Evolutionary conservation across 352 stramenopile genomes (phyloP).

Genomic region (Phytophthora fragariaefolia): DNA sequence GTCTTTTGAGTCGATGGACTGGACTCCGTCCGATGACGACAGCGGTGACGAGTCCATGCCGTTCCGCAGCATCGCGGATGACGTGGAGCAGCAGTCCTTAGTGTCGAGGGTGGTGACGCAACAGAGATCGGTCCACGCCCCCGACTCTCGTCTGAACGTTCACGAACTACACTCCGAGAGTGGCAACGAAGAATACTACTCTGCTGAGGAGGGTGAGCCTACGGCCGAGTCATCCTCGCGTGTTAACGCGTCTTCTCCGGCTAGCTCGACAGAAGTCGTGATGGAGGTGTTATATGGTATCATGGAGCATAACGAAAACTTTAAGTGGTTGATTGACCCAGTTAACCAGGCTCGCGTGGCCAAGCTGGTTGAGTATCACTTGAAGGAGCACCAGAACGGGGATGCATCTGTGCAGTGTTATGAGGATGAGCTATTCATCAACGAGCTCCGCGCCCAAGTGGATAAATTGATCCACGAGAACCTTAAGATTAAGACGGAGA

Average conservation of each 20-base stretch:
- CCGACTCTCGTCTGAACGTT: constrained; percentile 14
- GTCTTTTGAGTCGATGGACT: constrained; percentile 59
- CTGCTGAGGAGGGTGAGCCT: constrained; percentile 36
- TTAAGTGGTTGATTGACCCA: constrained; percentile 62
- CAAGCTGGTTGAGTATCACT: constrained; percentile 57
- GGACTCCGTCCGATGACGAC: constrained; percentile 50
- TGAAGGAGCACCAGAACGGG: constrained; percentile 39
- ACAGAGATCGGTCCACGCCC: constrained; percentile 2
- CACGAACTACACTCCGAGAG: constrained; percentile 29
- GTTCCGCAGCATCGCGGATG: constrained; percentile 42
- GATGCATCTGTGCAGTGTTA: constrained; percentile 22
- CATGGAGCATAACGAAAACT: constrained; percentile 66
- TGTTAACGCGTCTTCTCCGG: constrained; percentile 12
- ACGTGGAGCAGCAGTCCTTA: constrained; percentile 29
- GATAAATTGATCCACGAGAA: constrained; percentile 70
- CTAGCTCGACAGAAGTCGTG: constrained; percentile 55
- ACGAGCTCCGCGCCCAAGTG: constrained; percentile 61
- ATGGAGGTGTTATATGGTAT: constrained; percentile 69
- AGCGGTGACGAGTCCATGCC: constrained; percentile 33
- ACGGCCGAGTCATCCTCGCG: constrained; percentile 24
- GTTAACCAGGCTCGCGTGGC: constrained; percentile 56
- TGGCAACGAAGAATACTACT: constrained; percentile 35
- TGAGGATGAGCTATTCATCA: constrained; percentile 44
- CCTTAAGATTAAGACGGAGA: constrained; percentile 65
- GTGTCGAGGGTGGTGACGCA: constrained; percentile 27